These are phyloP conservation scores for Senna siamea DNA, from an alignment of 306 rosid genomes.

Conservation along the genomic window DNA sequence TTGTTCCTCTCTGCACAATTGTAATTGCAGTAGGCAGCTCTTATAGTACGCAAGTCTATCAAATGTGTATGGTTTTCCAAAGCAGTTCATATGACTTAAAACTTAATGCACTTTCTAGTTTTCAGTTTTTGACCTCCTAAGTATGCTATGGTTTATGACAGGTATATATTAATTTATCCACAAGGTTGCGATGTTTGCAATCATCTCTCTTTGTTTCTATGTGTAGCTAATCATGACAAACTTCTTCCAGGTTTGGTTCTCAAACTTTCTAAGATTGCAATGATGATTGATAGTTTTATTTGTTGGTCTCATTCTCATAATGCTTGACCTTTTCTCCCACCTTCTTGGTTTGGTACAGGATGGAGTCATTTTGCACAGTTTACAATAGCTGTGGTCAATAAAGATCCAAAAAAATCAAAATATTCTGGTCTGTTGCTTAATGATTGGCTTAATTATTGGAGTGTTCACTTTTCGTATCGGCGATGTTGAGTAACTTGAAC, in stretches of 20 bases:
- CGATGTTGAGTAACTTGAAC: constrained; percentile 30
- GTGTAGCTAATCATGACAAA: constrained; percentile 81
- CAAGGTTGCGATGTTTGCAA: constrained; percentile 84
- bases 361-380: constrained; percentile 91
- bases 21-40: not conserved
- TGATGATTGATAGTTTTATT: constrained; percentile 11
- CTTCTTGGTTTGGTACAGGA: constrained; percentile 43
- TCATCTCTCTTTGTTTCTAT: constrained; percentile 77
- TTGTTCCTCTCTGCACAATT: not conserved
- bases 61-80: constrained; percentile 31
- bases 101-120: constrained; percentile 9
- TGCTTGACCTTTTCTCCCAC: not conserved
- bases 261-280: constrained; percentile 9
- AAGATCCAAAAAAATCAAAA: constrained; percentile 78
- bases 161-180: constrained; percentile 80
- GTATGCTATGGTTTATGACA: constrained; percentile 40
- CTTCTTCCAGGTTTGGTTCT: constrained; percentile 72
- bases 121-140: constrained; percentile 35
- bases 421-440: constrained; percentile 64
- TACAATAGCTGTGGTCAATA: constrained; percentile 85
- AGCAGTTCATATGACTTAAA: constrained; percentile 31
- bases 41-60: not conserved
- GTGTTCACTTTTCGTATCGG: constrained; percentile 14
- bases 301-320: not conserved
- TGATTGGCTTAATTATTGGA: constrained; percentile 20